These are phyloP conservation scores for Omphalotus guepiniiformis DNA, from an alignment of 768 basidiomycete species.

Conservation along the genomic window DNA sequence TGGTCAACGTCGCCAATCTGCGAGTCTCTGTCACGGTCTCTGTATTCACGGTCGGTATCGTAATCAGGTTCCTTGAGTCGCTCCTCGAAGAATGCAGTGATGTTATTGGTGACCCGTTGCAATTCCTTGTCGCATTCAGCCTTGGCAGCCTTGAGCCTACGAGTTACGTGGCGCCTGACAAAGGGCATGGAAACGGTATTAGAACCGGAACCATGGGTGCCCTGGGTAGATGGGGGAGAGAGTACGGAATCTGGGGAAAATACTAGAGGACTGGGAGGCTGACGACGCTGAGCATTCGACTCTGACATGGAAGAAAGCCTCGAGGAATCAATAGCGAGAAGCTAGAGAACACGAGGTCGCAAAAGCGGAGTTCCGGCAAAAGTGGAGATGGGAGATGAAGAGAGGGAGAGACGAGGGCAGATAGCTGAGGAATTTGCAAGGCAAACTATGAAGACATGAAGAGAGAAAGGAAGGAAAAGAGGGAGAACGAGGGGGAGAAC, in stretches of 20 bases:
- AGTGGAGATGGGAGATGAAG: constrained; percentile 12
- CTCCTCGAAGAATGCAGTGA: constrained; percentile 94
- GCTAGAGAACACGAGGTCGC: background rate
- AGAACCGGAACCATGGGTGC: constrained; percentile 45
- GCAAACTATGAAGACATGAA: constrained; percentile 12
- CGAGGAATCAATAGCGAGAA: constrained; percentile 2
- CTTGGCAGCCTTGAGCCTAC: constrained; percentile 91
- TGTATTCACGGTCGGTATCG: constrained; percentile 60
- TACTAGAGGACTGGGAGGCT: constrained; percentile 77
- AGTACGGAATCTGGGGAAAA: constrained; percentile 66
- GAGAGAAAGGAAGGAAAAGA: constrained; percentile 6
- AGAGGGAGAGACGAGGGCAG: constrained; percentile 2
- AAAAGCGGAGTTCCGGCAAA: constrained; percentile 2
- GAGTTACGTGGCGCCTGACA: constrained; percentile 88
- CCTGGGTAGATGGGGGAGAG: constrained; percentile 44
- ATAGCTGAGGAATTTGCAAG: constrained; percentile 5
- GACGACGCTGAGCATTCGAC: constrained; percentile 43
- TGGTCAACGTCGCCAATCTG: constrained; percentile 51
- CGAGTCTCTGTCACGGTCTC: constrained; percentile 55
- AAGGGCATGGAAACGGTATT: constrained; percentile 91
- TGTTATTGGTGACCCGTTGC: constrained; percentile 87
- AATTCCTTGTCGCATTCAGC: constrained; percentile 96
- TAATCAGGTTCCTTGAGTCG: constrained; percentile 75
- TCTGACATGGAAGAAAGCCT: constrained; percentile 44
- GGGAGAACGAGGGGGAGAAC: constrained; percentile 2